Evolutionary conservation across 371 early-diverging fungal species (phyloP).

Genomic region (Fennellomyces sp.): DNA sequence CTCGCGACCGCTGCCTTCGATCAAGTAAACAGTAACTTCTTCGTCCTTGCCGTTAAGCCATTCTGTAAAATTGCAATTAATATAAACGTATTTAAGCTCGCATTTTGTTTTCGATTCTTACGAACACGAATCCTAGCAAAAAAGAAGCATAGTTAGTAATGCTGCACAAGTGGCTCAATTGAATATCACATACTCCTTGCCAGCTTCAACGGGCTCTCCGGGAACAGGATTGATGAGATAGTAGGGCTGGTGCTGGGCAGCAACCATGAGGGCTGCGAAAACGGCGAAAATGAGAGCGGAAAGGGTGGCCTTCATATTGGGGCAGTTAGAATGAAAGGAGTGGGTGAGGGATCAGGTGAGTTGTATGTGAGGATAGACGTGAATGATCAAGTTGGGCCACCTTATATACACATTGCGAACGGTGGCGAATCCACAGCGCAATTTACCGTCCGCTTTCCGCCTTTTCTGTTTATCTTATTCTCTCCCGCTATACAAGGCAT

Average conservation of each 20-base stretch:
- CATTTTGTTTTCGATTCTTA: no score
- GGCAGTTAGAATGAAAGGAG: neutral
- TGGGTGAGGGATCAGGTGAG: neutral
- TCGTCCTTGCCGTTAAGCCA: conserved; percentile 14
- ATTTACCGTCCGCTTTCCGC: neutral
- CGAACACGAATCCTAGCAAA: no score
- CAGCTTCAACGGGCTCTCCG: conserved; percentile 10
- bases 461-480: conserved; percentile 4
- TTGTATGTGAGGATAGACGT: neutral
- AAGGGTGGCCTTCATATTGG: conserved; percentile 11
- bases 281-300: conserved; percentile 5
- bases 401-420: neutral
- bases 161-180: no score
- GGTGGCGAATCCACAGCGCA: neutral
- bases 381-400: neutral
- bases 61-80: neutral
- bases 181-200: conserved; percentile 12
- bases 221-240: conserved; percentile 11
- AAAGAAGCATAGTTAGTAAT: no score
- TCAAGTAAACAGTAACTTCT: conserved; percentile 8
- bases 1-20: conserved; percentile 10
- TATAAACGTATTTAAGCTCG: neutral
- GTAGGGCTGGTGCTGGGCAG: conserved; percentile 10
- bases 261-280: conserved; percentile 3
- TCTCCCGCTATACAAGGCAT: neutral